phyloP scores from a whole-genome alignment of 345 rosid species.

The Euclidium syriacum region DNA sequence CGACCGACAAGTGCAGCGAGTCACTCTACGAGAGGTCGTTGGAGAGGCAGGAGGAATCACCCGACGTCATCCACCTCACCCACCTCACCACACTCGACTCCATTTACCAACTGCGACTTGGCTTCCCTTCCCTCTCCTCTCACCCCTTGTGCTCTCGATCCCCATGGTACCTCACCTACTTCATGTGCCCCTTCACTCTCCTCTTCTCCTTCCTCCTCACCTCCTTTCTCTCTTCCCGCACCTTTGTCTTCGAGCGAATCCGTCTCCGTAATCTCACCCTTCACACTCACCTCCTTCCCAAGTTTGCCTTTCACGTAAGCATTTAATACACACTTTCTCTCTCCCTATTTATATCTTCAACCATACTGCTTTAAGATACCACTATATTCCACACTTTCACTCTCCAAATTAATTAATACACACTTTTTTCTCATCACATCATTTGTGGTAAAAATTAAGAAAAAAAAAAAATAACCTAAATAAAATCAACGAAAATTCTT shows the following conservation, averaged over 20 bases:
- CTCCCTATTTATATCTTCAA: too few species aligned
- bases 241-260: conserved; percentile 52
- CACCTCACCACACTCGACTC: conserved; percentile 56
- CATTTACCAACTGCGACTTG: conserved; percentile 50
- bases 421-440: too few species aligned
- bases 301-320: conserved; percentile 47
- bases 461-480: not conserved
- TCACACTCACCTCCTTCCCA: conserved; percentile 68
- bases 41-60: conserved; percentile 36
- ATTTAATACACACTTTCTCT: not conserved
- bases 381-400: not conserved
- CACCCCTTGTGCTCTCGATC: conserved; percentile 35
- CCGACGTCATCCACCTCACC: conserved; percentile 56
- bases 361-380: too few species aligned
- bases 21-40: conserved; percentile 33
- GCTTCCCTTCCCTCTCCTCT: conserved; percentile 54
- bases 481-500: not conserved
- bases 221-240: conserved; percentile 36
- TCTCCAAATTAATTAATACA: too few species aligned
- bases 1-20: conserved; percentile 36
- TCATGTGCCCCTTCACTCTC: conserved; percentile 55
- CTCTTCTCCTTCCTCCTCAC: conserved; percentile 25
- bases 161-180: conserved; percentile 34
- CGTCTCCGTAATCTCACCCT: conserved; percentile 35
- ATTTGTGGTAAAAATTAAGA: too few species aligned